phyloP scores from a whole-genome alignment of 2,329 filamentous ascomycete genomes.

The Sarocladium oryzae region DNA sequence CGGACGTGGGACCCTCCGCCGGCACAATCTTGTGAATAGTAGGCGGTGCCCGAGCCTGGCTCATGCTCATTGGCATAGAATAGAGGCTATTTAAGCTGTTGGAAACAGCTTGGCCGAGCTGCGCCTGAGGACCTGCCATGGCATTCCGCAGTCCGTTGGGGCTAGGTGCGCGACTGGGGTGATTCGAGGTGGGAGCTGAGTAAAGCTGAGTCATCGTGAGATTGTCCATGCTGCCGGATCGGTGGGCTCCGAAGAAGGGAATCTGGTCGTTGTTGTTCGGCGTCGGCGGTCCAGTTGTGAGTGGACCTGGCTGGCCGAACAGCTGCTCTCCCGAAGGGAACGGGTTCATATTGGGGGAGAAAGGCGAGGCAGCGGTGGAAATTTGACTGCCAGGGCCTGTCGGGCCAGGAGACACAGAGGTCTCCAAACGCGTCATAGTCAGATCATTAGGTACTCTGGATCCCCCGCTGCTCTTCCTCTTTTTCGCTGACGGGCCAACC shows the following conservation, averaged over 20 bases:
- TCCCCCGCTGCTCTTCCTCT: slow-evolving; percentile 69
- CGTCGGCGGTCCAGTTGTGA: slow-evolving; percentile 57
- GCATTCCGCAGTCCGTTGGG: slow-evolving; percentile 50
- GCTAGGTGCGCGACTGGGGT: slow-evolving; percentile 72
- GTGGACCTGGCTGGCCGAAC: slow-evolving; percentile 34
- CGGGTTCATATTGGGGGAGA: slow-evolving; percentile 38
- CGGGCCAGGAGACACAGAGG: slow-evolving; percentile 26
- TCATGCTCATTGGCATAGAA: slow-evolving; percentile 41
- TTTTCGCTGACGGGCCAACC: slow-evolving; percentile 64
- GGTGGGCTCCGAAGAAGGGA: slow-evolving; percentile 48
- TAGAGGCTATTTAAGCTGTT: slow-evolving; percentile 45
- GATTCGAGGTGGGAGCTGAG: slow-evolving; percentile 65
- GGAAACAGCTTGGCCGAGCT: slow-evolving; percentile 41
- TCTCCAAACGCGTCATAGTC: slow-evolving; percentile 77
- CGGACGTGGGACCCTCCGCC: slow-evolving; percentile 70
- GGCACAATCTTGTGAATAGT: slow-evolving; percentile 81
- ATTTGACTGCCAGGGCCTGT: slow-evolving; percentile 27
- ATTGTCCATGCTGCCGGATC: slow-evolving; percentile 60
- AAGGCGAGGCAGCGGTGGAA: slow-evolving; percentile 43
- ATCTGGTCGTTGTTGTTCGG: slow-evolving; percentile 57
- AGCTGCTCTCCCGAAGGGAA: slow-evolving; percentile 40
- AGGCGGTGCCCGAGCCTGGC: slow-evolving; percentile 39
- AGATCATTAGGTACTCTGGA: slow-evolving; percentile 67
- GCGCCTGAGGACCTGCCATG: slow-evolving; percentile 33
- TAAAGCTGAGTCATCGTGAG: slow-evolving; percentile 58